Base-by-base conservation (phyloP, 257 asterid species). In the Verbena officinalis region DNA sequence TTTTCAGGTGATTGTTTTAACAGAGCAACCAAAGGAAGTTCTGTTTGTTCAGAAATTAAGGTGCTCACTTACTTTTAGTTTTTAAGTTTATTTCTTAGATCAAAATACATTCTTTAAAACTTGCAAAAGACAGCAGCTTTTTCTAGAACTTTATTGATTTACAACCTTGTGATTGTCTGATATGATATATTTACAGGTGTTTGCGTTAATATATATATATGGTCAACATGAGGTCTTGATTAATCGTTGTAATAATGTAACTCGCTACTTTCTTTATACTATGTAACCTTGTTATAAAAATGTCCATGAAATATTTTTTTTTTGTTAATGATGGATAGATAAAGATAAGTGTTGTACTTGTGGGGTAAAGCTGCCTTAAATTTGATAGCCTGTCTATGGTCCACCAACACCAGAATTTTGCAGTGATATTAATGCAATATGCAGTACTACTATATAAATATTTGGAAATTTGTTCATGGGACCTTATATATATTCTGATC, bases 1-100 rank as follows among this genome's bases (percentile, higher is more conserved):
- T 53, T 27, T 53, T 53, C 38, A 12, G 17, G 12, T 6, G 20
- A 53, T 53, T 9, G 15, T 19, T 36, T 8, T 20, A 2, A 24
- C 59, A 53, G 59, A 16, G 59, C 59, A 53, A 24, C 22, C 16
- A 13, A 45, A 27, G 9, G 59, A 53, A 53, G 39, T 17, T 17
- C 11, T 22, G 31, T 16, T 46, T 15, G 52, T 7, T 46, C 23
- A 16, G 22, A 46, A 46, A 3, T 16, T 4, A 46, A 46, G 52
- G 52, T 17, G 10, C 24, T 15, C 23, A 16, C 21, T 46, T 15
- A n/a, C n/a, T 21, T n/a, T 27, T 4, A n/a, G 14, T 17, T 9
- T 48, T 11, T 23, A 36, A 24, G 17, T 52, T 21, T 16, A 23
- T 21, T 52, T 52, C 13, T 52, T 23, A 20, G 22, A 22, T n/a